Conservation (phyloP, 768 basidiomycete species). For the Tricholoma sp. region DNA sequence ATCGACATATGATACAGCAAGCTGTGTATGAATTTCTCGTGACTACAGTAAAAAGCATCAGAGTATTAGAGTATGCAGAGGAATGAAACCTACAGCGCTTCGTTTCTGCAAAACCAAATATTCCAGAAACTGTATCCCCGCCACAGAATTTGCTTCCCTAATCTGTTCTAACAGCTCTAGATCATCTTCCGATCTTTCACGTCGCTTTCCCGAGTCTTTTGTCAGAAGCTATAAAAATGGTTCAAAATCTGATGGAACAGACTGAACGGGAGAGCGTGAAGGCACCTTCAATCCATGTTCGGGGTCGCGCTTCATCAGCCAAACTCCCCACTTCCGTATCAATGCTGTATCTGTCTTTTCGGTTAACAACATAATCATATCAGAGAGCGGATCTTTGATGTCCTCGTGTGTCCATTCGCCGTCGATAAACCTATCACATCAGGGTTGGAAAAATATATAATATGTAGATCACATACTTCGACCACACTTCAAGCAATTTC, state of each 20-base stretch:
- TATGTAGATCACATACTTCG: slow-evolving; percentile 44
- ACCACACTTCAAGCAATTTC: slow-evolving; percentile 65
- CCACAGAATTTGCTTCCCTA: slow-evolving; percentile 47
- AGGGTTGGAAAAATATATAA: neutral
- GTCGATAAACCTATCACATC: slow-evolving; percentile 50
- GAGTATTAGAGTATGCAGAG: neutral
- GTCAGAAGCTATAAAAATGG: slow-evolving; percentile 50
- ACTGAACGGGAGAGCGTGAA: neutral
- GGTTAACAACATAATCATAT: slow-evolving; percentile 53
- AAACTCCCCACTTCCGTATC: slow-evolving; percentile 73
- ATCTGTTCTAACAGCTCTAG: slow-evolving; percentile 51
- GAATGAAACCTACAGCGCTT: slow-evolving; percentile 40
- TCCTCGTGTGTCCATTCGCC: slow-evolving; percentile 60
- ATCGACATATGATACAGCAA: slow-evolving; percentile 53
- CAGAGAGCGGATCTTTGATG: slow-evolving; percentile 56
- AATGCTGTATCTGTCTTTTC: slow-evolving; percentile 56
- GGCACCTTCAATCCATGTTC: slow-evolving; percentile 68
- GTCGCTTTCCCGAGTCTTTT: slow-evolving; percentile 48
- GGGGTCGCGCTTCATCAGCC: slow-evolving; percentile 68
- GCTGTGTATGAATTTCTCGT: slow-evolving; percentile 56
- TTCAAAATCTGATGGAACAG: neutral
- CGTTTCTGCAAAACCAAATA: slow-evolving; percentile 71
- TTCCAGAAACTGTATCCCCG: slow-evolving; percentile 72
- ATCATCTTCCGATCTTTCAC: slow-evolving; percentile 60
- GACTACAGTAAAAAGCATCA: slow-evolving; percentile 34